Conservation (phyloP, 805 yeast genomes). For the Schizosaccharomyces octosporus region DNA sequence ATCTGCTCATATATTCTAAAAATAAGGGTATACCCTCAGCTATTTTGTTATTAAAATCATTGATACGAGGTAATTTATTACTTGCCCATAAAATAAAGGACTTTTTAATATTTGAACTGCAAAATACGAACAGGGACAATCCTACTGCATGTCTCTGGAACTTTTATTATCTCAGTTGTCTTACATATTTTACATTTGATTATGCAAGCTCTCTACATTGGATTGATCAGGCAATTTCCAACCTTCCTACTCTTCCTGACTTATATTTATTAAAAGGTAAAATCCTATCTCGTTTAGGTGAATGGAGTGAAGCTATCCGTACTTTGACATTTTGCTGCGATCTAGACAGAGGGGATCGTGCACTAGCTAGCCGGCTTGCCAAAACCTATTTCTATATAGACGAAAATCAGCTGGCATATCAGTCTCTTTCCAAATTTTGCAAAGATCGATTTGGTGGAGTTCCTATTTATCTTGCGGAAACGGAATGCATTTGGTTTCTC, state of each 20-base stretch:
- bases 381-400: background rate
- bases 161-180: background rate
- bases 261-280: background rate
- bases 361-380: background rate
- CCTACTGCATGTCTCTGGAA: background rate
- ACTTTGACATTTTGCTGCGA: background rate
- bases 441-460: background rate
- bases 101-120: background rate
- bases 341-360: background rate
- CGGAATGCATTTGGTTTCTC: background rate
- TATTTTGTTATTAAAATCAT: background rate
- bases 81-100: background rate
- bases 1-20: background rate
- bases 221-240: background rate
- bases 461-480: background rate
- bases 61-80: background rate
- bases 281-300: background rate
- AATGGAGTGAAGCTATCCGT: background rate
- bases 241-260: background rate
- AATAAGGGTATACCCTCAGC: background rate
- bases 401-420: background rate
- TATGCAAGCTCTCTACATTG: background rate
- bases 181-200: background rate
- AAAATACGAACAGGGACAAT: background rate
- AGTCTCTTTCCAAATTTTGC: background rate